Conservation (phyloP, 805 yeast species). For the Lipomyces japonicus region DNA sequence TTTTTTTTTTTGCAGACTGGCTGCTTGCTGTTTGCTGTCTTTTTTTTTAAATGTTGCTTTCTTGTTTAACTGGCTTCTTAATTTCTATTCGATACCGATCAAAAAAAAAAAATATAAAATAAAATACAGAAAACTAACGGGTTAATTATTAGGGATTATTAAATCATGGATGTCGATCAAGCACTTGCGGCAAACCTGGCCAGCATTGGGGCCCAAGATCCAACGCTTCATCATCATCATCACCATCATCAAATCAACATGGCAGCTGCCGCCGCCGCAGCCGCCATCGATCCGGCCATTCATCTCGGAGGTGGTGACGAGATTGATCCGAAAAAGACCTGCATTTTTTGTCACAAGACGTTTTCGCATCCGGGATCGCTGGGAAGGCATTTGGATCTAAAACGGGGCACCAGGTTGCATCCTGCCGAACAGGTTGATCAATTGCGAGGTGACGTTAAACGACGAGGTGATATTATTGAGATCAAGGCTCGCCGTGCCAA, state of each 20-base stretch:
- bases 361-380: slow-evolving; percentile 58
- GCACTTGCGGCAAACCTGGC: slow-evolving; percentile 26
- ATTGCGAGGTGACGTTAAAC: slow-evolving; percentile 48
- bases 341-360: slow-evolving; percentile 51
- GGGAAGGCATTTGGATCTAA: slow-evolving; percentile 56
- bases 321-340: slow-evolving; percentile 38
- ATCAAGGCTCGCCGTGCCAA: slow-evolving; percentile 42
- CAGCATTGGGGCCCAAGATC: slow-evolving; percentile 21
- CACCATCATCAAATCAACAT: slow-evolving; percentile 23
- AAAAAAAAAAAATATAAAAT: too few species aligned
- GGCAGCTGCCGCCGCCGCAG: slow-evolving; percentile 23
- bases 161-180: too few species aligned
- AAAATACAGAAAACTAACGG: too few species aligned
- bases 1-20: too few species aligned
- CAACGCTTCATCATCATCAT: slow-evolving; percentile 23
- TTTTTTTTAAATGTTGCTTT: too few species aligned
- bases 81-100: too few species aligned
- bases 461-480: slow-evolving; percentile 48
- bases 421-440: slow-evolving; percentile 49
- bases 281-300: slow-evolving; percentile 28
- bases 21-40: too few species aligned
- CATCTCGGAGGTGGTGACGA: slow-evolving; percentile 10
- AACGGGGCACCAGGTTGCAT: slow-evolving; percentile 52
- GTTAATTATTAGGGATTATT: too few species aligned
- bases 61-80: too few species aligned